Conservation (phyloP, 1,284 basidiomycete species). For the Crucibulum parvulum region DNA sequence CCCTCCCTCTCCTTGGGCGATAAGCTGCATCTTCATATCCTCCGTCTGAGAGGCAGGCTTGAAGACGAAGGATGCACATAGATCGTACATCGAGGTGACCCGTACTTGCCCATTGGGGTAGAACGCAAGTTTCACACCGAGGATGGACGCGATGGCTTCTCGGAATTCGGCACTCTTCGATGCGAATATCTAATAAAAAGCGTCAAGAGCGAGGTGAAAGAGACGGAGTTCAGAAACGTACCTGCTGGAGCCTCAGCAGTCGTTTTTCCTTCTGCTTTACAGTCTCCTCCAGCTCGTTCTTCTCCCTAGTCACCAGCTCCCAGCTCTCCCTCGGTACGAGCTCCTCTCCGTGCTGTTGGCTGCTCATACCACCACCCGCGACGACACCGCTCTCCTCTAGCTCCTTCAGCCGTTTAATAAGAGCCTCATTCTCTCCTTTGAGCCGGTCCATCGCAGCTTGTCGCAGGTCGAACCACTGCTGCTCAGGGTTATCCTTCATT, state of each 20-base stretch:
- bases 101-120: constrained; percentile 85
- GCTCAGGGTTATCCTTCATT: constrained; percentile 78
- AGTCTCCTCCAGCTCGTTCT: constrained; percentile 61
- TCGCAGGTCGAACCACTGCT: constrained; percentile 74
- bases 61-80: constrained; percentile 75
- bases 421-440: constrained; percentile 76
- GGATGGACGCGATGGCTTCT: constrained; percentile 79
- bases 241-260: constrained; percentile 75
- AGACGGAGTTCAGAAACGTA: constrained; percentile 22
- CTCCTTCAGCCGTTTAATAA: constrained; percentile 64
- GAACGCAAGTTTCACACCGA: constrained; percentile 87
- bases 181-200: constrained; percentile 59
- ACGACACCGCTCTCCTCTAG: constrained; percentile 47
- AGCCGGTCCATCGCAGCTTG: constrained; percentile 73
- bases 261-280: constrained; percentile 81
- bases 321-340: constrained; percentile 75
- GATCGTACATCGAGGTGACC: constrained; percentile 83
- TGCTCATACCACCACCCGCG: neutral
- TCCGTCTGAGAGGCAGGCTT: constrained; percentile 52
- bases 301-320: constrained; percentile 69
- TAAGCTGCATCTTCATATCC: constrained; percentile 67
- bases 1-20: constrained; percentile 72
- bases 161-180: constrained; percentile 84
- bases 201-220: neutral
- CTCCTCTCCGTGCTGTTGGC: constrained; percentile 30